Base-by-base conservation (phyloP, 2,329 filamentous ascomycete species). In the Ophiostoma populinum region DNA sequence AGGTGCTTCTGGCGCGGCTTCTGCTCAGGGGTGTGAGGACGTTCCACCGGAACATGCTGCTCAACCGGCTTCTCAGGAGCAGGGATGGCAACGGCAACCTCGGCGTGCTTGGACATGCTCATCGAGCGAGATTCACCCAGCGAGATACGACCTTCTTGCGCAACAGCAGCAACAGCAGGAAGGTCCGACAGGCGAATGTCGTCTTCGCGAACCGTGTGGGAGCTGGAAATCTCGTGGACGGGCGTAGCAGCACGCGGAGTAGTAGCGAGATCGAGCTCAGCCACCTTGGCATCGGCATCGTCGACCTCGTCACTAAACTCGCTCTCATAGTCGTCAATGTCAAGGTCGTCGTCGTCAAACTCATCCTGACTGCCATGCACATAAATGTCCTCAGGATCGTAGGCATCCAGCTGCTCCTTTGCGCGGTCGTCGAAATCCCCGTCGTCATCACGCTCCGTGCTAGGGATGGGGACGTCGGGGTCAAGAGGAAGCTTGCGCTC, bases 381-480 rank as follows among this genome's bases (percentile, higher is more conserved):
- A 20, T 30, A 21, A 20, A 37, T 33, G 62, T 46, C 17, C 61
- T 61, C 25, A 65, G n/a, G 24, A 17, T 20, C 30, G 21, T 25
- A 31, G 6, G 26, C 56, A 18, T 63, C 52, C 7, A 56, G 54
- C 24, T 72, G 67, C 27, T 72, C 51, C 25, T 71, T 59, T 2
- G 67, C 70, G 44, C 74, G 74, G n/a, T 36, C 29, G 11, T 15
- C 24, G 5, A 37, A 35, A n/a, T 35, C 9, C 18, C 33, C 35
- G 18, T 43, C 39, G 5, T 45, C 42, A 10, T 45, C 43, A 12
- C 34, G 38, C 55, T 94, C 87, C 11, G 83, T 77, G 24, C 82
- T 92, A 15, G 82, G 86, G 45, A 94, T 82, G 0, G 87, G 81
- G 26, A 90, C 70, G 52, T 95, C 87, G 6, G 87, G 87, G 51